These are phyloP conservation scores for Colletotrichum sp. DNA, from an alignment of 2,329 filamentous ascomycete genomes.

Conservation along the genomic window DNA sequence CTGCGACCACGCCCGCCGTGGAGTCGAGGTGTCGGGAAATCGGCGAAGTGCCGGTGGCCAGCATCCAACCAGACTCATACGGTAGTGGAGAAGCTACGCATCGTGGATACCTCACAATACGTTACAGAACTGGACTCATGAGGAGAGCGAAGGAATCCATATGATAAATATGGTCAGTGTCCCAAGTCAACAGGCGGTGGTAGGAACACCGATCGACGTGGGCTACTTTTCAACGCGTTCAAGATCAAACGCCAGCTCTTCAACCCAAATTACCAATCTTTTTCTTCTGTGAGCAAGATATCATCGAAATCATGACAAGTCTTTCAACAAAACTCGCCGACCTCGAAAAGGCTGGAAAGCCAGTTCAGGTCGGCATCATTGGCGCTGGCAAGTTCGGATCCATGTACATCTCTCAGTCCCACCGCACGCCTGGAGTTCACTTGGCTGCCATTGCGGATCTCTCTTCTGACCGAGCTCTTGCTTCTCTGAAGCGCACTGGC, in stretches of 20 bases:
- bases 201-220: not conserved
- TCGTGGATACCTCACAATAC: not conserved
- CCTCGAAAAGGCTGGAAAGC: conserved; percentile 41
- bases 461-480: conserved; percentile 42
- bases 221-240: not conserved
- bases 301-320: conserved; percentile 35
- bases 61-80: not conserved
- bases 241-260: not conserved
- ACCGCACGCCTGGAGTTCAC: conserved; percentile 45
- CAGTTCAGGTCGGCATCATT: conserved; percentile 47
- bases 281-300: accelerated
- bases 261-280: accelerated
- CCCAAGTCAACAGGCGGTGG: not conserved
- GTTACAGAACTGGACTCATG: too few species aligned
- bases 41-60: not conserved
- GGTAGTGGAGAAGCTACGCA: not conserved
- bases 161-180: not conserved
- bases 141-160: too few species aligned
- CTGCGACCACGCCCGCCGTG: not conserved
- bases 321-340: conserved; percentile 46
- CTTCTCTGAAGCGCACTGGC: conserved; percentile 43
- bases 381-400: conserved; percentile 52
- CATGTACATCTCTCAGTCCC: conserved; percentile 51
- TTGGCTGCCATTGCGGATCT: conserved; percentile 49
- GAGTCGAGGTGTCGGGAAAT: not conserved